These are phyloP conservation scores for Lactarius akahatsu DNA, from an alignment of 768 basidiomycete genomes.

Conservation along the genomic window DNA sequence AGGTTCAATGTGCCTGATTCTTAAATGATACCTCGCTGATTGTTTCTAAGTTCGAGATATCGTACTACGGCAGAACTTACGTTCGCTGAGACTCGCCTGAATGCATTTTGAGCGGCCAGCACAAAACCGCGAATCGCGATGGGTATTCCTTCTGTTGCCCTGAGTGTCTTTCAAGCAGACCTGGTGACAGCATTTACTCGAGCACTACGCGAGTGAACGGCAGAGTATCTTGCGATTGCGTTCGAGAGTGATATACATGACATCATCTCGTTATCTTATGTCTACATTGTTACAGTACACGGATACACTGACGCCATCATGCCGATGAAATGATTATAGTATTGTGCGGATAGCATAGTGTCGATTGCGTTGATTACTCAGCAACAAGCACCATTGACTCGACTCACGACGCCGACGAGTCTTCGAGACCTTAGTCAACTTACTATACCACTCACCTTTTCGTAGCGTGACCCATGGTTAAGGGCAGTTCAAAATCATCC, in stretches of 20 bases:
- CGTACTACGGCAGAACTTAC: conserved; percentile 28
- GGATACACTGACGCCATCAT: background rate
- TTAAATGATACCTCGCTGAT: conserved; percentile 15
- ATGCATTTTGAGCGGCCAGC: background rate
- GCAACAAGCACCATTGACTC: conserved; percentile 6
- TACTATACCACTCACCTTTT: background rate
- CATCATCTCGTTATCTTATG: conserved; percentile 9
- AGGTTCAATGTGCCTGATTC: conserved; percentile 32
- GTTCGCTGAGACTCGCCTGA: conserved; percentile 26
- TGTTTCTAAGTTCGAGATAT: conserved; percentile 28
- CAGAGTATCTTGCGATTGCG: background rate
- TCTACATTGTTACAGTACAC: conserved; percentile 12
- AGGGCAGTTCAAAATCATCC: conserved; percentile 61
- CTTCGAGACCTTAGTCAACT: background rate
- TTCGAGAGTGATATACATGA: conserved; percentile 9
- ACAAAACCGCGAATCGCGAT: background rate
- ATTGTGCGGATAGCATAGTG: background rate
- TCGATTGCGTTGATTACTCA: conserved; percentile 17
- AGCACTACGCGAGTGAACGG: background rate
- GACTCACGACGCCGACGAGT: background rate
- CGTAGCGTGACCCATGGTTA: conserved; percentile 39
- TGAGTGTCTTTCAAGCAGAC: background rate
- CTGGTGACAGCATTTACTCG: conserved; percentile 7
- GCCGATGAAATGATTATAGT: background rate
- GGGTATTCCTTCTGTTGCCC: background rate